Percentiles rank a stretch among this genome's conserved stretches.
These are phyloP conservation scores for Astrocystis sublimbata DNA, from an alignment of 495 filamentous ascomycete genomes.

Conservation along the genomic window DNA sequence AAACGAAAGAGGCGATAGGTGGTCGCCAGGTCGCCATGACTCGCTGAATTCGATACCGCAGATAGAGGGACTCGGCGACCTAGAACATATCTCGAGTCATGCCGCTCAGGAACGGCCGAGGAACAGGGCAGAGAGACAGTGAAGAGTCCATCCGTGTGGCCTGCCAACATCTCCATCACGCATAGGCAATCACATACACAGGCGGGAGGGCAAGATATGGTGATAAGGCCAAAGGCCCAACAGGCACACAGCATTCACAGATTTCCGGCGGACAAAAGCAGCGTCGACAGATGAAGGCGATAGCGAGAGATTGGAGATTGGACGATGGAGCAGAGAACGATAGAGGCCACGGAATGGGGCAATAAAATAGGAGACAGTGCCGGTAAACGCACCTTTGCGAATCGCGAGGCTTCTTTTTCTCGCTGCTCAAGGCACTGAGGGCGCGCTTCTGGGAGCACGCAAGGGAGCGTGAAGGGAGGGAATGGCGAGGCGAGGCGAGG, in stretches of 20 bases:
- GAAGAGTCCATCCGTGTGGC: background rate
- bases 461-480: background rate
- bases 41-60: background rate
- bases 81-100: constrained; percentile 3
- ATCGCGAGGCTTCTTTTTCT: background rate
- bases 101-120: background rate
- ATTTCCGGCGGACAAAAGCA: background rate
- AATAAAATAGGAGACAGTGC: background rate
- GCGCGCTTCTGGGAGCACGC: background rate
- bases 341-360: background rate
- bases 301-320: background rate
- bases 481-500: background rate
- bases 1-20: background rate
- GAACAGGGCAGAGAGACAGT: background rate
- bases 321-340: background rate
- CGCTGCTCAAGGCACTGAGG: background rate
- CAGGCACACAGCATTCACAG: constrained; percentile 15
- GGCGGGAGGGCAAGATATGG: constrained; percentile 5
- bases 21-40: background rate
- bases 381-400: constrained; percentile 5
- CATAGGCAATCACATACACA: constrained; percentile 14
- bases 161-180: constrained; percentile 3
- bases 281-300: background rate
- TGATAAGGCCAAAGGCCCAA: constrained; percentile 3
- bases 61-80: background rate